Evolutionary conservation across 1,139 yeast genomes (phyloP).

Genomic region (Candida sp.): DNA sequence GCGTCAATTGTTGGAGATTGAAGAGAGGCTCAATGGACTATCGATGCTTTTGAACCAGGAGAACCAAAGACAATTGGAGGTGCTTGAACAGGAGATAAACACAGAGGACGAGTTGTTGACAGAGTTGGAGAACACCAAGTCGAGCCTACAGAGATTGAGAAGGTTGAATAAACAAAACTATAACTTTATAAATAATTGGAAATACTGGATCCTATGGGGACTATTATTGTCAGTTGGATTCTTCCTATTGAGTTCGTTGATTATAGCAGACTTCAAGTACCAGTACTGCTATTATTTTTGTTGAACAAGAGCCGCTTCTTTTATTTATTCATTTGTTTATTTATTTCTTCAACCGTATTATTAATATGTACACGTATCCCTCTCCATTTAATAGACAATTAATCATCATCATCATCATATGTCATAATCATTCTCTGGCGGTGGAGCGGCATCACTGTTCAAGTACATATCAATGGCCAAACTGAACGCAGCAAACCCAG

Average conservation of each 20-base stretch:
- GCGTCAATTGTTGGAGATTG: conserved; percentile 3
- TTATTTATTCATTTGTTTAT: neutral
- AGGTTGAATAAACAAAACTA: neutral
- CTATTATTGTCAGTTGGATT: conserved; percentile 9
- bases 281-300: conserved; percentile 45
- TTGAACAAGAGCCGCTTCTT: conserved; percentile 14
- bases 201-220: conserved; percentile 4
- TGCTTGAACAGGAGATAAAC: conserved; percentile 10
- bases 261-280: conserved; percentile 32
- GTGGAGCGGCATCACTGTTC: conserved; percentile 84
- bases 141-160: conserved; percentile 11
- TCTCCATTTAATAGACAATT: conserved; percentile 6
- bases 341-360: conserved; percentile 1
- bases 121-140: conserved; percentile 8
- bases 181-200: neutral
- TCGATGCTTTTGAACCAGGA: neutral
- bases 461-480: conserved; percentile 92
- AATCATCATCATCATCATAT: conserved; percentile 40
- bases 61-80: neutral
- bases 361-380: conserved; percentile 7
- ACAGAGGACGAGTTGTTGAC: conserved; percentile 1
- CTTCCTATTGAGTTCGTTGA: conserved; percentile 22
- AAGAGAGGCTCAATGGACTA: conserved; percentile 4
- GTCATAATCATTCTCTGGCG: conserved; percentile 91
- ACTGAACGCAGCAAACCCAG: conserved; percentile 97